Conservation (phyloP, 148 eudicot genomes). For the Polygonum maritimum region DNA sequence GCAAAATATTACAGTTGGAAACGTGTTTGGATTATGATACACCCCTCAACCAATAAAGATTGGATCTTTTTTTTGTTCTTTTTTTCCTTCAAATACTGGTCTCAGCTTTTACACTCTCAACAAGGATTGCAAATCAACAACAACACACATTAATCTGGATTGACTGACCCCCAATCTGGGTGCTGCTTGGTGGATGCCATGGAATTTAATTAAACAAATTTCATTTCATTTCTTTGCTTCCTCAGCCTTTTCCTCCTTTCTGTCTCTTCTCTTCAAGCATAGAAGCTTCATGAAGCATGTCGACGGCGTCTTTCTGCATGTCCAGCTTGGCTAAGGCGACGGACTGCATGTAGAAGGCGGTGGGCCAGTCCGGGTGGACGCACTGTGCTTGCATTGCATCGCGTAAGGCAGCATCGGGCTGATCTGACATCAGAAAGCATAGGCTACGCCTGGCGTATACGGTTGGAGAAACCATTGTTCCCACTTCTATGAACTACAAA, state of each 20-base stretch:
- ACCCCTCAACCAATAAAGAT: conserved; percentile 12
- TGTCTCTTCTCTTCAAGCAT: conserved; percentile 16
- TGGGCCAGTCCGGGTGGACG: conserved; percentile 17
- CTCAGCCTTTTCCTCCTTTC: conserved; percentile 13
- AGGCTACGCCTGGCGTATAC: conserved; percentile 17
- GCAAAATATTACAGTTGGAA: conserved; percentile 8
- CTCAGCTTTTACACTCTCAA: conserved; percentile 11
- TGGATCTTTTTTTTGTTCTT: conserved; percentile 2
- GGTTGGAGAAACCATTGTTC: conserved; percentile 18
- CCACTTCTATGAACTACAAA: conserved; percentile 17
- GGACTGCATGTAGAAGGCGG: conserved; percentile 18
- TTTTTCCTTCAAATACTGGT: neutral
- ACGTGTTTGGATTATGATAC: conserved; percentile 9
- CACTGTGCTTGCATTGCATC: conserved; percentile 21
- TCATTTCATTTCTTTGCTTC: neutral
- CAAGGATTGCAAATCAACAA: conserved; percentile 9
- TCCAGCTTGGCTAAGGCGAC: conserved; percentile 16
- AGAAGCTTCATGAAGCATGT: conserved; percentile 16
- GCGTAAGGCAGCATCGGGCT: conserved; percentile 17
- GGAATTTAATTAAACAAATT: neutral
- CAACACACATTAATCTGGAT: conserved; percentile 3
- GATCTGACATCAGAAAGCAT: conserved; percentile 13
- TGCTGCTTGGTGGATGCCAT: conserved; percentile 5
- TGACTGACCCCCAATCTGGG: neutral
- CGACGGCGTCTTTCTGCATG: conserved; percentile 17